Base-by-base conservation (phyloP, 495 filamentous ascomycete genomes). In the Penicillium manginii region DNA sequence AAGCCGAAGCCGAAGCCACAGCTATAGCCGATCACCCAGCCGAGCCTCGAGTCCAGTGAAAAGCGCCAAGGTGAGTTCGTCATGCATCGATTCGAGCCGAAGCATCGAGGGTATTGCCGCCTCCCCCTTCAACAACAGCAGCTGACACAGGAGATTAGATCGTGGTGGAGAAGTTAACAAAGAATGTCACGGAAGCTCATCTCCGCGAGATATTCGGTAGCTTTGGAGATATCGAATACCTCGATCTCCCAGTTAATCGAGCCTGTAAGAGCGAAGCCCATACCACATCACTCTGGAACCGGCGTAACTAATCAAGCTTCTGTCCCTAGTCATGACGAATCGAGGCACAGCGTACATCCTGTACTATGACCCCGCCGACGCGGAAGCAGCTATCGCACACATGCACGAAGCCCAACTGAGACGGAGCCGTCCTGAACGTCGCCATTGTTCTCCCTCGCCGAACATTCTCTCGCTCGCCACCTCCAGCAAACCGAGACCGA, bases 371-470 rank as follows among this genome's bases (percentile, higher is more conserved):
- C 84, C 91, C 37, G 79, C 85, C 45, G 88, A 92, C 61, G 96
- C 94, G 35, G 91, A 96, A 66, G 80, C 86, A 17, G 94, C 94
- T 22, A 96, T 99, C 62, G 86, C 92, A 46, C 89, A 96, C 67
- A 98, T 99, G 96, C 96, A 99, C 71, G 94, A 99, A 79, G 91
- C 91, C 14, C 91, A 97, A 62, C 77, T 99, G n/a, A 43, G 94
- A 99, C 76, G 96, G 94, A 39, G 83, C 89, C 15, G 74, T 87
- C 18, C 87, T 99, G 70, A 89, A 88, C 63, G 94, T 99, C 23
- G 97, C 93, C 52, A 96, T 98, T 61, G 92, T 98, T 22, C 79
- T 97, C 22, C 93, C 93, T 1, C 89, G 91, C 50, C 88, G 91
- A 57, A 75, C 70, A 46, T 83, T 84, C 52, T 83, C 81, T 19